Percentiles rank a stretch among this genome's conserved stretches.
These are phyloP conservation scores for Didymella pinodella DNA, from an alignment of 2,329 filamentous ascomycete genomes.

Conservation along the genomic window DNA sequence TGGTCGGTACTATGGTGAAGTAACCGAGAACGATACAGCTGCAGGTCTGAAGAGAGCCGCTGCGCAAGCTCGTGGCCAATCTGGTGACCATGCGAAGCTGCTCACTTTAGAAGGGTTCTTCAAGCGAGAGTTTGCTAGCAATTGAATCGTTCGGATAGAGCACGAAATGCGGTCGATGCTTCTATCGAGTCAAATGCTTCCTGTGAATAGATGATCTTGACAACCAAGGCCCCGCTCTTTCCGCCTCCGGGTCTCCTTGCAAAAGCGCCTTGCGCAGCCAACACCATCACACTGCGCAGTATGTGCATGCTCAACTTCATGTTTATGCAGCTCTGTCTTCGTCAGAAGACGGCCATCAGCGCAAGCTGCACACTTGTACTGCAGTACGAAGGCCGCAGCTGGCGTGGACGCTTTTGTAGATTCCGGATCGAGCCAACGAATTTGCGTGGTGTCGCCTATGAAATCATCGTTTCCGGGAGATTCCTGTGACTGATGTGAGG, in stretches of 20 bases:
- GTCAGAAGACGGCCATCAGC: conserved; percentile 36
- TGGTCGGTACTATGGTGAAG: conserved; percentile 30
- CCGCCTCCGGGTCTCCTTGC: conserved; percentile 20
- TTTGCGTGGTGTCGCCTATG: conserved; percentile 36
- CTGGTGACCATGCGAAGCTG: conserved; percentile 15
- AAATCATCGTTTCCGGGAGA: conserved; percentile 26
- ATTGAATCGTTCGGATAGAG: background rate
- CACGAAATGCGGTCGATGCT: background rate
- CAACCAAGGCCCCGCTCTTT: conserved; percentile 3
- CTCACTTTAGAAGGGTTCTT: conserved; percentile 17
- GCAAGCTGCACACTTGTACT: conserved; percentile 35
- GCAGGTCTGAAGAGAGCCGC: conserved; percentile 30
- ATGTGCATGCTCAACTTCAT: conserved; percentile 39
- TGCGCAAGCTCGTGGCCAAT: conserved; percentile 25
- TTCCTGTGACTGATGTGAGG: background rate
- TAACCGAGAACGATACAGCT: conserved; percentile 28
- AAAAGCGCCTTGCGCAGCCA: conserved; percentile 39
- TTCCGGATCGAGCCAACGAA: conserved; percentile 37
- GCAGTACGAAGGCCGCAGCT: conserved; percentile 22
- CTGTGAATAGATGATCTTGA: conserved; percentile 23
- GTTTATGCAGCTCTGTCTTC: conserved; percentile 33
- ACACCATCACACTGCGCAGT: conserved; percentile 24
- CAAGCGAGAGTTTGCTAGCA: conserved; percentile 15
- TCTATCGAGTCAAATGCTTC: background rate
- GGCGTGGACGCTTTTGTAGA: conserved; percentile 9